These are phyloP conservation scores for Mortierella antarctica DNA, from an alignment of 192 early-diverging fungal species.

Conservation along the genomic window DNA sequence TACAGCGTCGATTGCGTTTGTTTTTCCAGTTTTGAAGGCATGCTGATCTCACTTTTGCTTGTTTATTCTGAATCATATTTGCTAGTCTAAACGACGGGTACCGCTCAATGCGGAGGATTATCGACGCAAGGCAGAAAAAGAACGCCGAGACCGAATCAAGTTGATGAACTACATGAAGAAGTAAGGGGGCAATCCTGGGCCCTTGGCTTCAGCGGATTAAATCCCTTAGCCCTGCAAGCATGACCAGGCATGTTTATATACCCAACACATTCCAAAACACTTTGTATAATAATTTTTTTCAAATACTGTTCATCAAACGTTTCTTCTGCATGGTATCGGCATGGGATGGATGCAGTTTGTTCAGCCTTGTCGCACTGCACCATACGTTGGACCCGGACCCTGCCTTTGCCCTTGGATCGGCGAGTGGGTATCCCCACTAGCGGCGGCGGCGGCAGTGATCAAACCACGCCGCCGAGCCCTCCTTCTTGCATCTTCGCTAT, in stretches of 20 bases:
- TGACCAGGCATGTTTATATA: no score
- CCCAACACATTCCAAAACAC: not conserved
- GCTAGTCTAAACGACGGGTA: constrained; percentile 32
- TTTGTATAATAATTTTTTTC: not conserved
- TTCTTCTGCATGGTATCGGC: not conserved
- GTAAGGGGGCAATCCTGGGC: not conserved
- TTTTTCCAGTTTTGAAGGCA: no score
- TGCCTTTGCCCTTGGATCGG: not conserved
- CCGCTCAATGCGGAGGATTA: constrained; percentile 40
- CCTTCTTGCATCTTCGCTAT: constrained; percentile 14
- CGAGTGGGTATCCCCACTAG: not conserved
- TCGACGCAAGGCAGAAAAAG: constrained; percentile 40
- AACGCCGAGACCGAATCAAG: constrained; percentile 35
- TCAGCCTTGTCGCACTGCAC: not conserved
- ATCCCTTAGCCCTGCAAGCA: not conserved
- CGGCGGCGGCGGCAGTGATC: not conserved
- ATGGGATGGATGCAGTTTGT: not conserved
- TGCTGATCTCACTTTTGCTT: not conserved
- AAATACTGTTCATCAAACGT: not conserved
- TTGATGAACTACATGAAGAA: constrained; percentile 55
- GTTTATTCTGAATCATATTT: not conserved
- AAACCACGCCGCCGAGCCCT: constrained; percentile 4
- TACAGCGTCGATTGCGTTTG: no score
- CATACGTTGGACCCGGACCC: not conserved
- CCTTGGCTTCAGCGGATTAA: not conserved